These are phyloP conservation scores for Beauveria sp. DNA, from an alignment of 2,329 filamentous ascomycete species.

Conservation along the genomic window DNA sequence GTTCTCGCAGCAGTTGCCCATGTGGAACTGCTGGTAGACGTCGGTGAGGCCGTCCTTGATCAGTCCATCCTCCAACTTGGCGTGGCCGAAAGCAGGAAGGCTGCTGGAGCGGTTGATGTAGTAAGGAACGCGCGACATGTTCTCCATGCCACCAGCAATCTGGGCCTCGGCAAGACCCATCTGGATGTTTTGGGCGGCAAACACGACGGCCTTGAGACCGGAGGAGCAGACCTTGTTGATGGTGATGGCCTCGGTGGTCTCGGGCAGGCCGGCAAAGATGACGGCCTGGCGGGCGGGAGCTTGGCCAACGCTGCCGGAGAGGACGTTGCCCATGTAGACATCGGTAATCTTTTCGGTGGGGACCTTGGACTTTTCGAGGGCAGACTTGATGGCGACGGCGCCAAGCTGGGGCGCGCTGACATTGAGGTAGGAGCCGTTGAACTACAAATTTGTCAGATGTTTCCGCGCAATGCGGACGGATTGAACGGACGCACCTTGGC, in stretches of 20 bases:
- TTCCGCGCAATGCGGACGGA: too few species aligned
- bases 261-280: constrained; percentile 77
- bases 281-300: constrained; percentile 84
- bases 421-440: constrained; percentile 84
- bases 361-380: constrained; percentile 76
- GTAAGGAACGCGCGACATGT: constrained; percentile 90
- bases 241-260: constrained; percentile 78
- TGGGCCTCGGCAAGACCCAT: constrained; percentile 82
- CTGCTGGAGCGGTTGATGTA: constrained; percentile 78
- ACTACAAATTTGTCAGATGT: constrained; percentile 41
- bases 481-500: constrained; percentile 56
- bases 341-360: constrained; percentile 75
- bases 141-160: constrained; percentile 95
- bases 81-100: constrained; percentile 76
- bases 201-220: constrained; percentile 81
- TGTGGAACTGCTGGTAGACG: constrained; percentile 94
- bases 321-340: constrained; percentile 96
- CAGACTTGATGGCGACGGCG: constrained; percentile 84
- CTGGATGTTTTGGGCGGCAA: constrained; percentile 92
- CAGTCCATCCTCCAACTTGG: constrained; percentile 83
- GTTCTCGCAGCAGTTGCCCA: constrained; percentile 94
- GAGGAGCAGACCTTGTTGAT: constrained; percentile 99
- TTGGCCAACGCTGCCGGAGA: constrained; percentile 78
- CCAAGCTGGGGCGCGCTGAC: constrained; percentile 83
- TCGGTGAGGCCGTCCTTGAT: constrained; percentile 94